These are phyloP conservation scores for Cadophora luteo-olivacea DNA, from an alignment of 2,329 filamentous ascomycete genomes.

Conservation along the genomic window DNA sequence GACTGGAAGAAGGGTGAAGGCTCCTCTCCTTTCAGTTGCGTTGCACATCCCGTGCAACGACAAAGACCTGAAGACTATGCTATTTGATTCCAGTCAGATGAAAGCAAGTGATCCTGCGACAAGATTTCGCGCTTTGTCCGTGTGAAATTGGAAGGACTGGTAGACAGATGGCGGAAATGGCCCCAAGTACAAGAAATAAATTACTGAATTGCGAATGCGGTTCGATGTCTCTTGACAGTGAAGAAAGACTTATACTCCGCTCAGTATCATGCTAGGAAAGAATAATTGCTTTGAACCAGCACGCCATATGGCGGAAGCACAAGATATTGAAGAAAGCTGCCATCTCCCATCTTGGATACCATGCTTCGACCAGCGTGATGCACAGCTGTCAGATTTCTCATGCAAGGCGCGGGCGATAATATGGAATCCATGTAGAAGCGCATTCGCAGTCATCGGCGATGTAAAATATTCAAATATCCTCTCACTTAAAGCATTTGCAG, in stretches of 20 bases:
- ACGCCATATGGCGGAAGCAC: too few species aligned
- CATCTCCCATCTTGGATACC: too few species aligned
- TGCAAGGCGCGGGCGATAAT: background rate
- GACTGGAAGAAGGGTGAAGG: background rate
- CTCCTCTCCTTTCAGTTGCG: background rate
- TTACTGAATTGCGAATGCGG: too few species aligned
- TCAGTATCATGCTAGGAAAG: slow-evolving; percentile 14
- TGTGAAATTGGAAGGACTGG: too few species aligned
- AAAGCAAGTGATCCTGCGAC: slow-evolving; percentile 9
- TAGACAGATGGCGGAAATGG: too few species aligned
- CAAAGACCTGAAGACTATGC: background rate
- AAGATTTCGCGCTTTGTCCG: slow-evolving; percentile 4
- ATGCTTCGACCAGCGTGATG: background rate
- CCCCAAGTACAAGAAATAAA: too few species aligned
- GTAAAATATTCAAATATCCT: background rate
- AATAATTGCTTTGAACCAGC: background rate
- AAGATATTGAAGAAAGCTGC: too few species aligned
- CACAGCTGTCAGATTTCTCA: background rate
- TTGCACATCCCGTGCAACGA: background rate
- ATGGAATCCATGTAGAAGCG: background rate
- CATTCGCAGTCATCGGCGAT: background rate
- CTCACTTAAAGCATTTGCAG: slow-evolving; percentile 1
- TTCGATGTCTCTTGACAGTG: slow-evolving; percentile 2
- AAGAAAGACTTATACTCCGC: background rate
- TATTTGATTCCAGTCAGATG: background rate